A percentile compares a stretch with the other conserved stretches of the same genome.
Conservation (phyloP, 148 eudicot genomes). For the Rhododendron vialii region DNA sequence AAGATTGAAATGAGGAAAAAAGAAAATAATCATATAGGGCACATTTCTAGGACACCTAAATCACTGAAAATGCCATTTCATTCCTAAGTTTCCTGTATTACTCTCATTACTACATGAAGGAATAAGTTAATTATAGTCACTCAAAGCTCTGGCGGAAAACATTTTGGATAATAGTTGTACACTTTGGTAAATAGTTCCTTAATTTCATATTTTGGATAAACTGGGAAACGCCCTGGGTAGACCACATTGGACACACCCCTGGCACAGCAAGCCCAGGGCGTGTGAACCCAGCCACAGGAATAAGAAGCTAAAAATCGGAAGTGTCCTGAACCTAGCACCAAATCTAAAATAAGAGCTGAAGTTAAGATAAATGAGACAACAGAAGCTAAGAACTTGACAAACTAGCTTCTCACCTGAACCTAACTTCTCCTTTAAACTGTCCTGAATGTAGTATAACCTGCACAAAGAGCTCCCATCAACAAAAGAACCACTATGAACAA, state of each 20-base stretch:
- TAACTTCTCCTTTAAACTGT: slow-evolving; percentile 85
- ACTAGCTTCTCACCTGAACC: slow-evolving; percentile 58
- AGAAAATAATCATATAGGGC: not conserved
- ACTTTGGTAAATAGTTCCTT: not conserved
- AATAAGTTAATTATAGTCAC: not conserved
- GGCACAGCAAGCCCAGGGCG: not conserved
- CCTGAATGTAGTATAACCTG: slow-evolving; percentile 69
- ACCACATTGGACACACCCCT: not conserved
- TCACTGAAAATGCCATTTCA: not conserved
- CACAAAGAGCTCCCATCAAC: slow-evolving; percentile 11
- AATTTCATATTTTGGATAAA: not conserved
- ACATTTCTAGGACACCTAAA: not conserved
- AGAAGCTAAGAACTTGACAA: not conserved
- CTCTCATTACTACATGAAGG: not conserved
- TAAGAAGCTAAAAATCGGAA: not conserved
- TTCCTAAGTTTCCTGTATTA: not conserved
- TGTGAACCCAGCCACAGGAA: not conserved
- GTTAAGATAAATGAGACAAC: not conserved
- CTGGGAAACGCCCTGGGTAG: not conserved
- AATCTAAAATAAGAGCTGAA: not conserved
- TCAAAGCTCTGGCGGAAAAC: not conserved
- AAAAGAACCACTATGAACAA: not conserved
- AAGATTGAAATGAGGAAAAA: not conserved
- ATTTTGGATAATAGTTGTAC: not conserved
- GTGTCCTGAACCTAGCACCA: not conserved